These are phyloP conservation scores for Hyphopichia burtonii DNA, from an alignment of 1,139 yeast species.

Conservation along the genomic window DNA sequence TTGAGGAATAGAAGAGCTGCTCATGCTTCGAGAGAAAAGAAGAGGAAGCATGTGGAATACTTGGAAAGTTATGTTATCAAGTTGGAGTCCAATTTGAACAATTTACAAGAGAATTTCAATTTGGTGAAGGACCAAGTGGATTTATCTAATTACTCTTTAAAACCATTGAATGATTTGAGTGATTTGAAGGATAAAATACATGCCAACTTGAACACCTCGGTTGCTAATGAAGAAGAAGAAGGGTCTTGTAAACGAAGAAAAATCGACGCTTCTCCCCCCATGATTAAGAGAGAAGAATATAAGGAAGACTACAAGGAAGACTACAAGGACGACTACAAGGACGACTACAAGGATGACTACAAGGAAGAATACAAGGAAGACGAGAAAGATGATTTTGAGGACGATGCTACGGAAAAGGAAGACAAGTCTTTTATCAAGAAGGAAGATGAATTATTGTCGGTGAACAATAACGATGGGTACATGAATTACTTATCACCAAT, in stretches of 20 bases:
- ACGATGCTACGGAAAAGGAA: too few species aligned
- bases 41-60: slow-evolving; percentile 86
- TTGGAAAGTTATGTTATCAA: slow-evolving; percentile 64
- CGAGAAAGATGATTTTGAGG: not conserved
- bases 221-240: slow-evolving; percentile 10
- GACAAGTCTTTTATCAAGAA: not conserved
- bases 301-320: not conserved
- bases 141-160: slow-evolving; percentile 10
- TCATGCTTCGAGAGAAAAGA: slow-evolving; percentile 95
- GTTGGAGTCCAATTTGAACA: slow-evolving; percentile 40
- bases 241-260: slow-evolving; percentile 9
- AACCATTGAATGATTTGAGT: slow-evolving; percentile 22
- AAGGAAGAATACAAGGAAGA: not conserved
- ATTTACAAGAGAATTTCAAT: slow-evolving; percentile 24
- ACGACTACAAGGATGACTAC: not conserved
- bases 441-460: slow-evolving; percentile 14
- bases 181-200: slow-evolving; percentile 36
- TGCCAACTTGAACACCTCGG: slow-evolving; percentile 23
- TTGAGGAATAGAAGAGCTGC: slow-evolving; percentile 96
- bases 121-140: slow-evolving; percentile 15
- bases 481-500: slow-evolving; percentile 46
- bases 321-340: not conserved
- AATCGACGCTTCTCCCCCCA: slow-evolving; percentile 3
- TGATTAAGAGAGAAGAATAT: not conserved
- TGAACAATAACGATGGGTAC: slow-evolving; percentile 14